Evolutionary conservation across 1,284 basidiomycete genomes (phyloP).

Genomic region (Tilletia walkeri): DNA sequence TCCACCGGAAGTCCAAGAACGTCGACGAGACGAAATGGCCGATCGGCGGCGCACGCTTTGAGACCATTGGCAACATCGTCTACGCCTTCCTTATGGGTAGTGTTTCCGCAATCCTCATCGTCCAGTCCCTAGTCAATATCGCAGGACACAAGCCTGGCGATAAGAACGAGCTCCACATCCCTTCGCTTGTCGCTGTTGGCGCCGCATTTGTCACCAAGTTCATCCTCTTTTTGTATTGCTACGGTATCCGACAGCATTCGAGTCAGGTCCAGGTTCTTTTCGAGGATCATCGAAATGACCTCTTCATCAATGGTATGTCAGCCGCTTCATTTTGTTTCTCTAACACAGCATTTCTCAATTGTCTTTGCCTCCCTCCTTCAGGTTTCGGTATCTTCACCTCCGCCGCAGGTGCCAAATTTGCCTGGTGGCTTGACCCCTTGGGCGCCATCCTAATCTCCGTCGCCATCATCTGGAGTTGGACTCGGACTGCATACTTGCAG

Average conservation of each 20-base stretch:
- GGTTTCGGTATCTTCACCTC: constrained; percentile 78
- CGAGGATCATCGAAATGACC: constrained; percentile 86
- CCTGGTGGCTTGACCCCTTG: constrained; percentile 80
- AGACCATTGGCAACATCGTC: constrained; percentile 68
- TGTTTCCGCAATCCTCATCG: constrained; percentile 79
- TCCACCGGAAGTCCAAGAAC: constrained; percentile 71
- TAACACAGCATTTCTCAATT: no score
- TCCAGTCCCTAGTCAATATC: constrained; percentile 75
- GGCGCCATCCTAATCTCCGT: constrained; percentile 72
- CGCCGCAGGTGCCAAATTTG: constrained; percentile 79
- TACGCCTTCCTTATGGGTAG: constrained; percentile 69
- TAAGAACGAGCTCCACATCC: constrained; percentile 72
- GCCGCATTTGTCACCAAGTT: constrained; percentile 83
- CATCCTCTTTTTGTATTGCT: constrained; percentile 81
- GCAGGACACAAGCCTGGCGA: constrained; percentile 64
- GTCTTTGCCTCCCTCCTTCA: background rate
- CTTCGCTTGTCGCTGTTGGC: constrained; percentile 77
- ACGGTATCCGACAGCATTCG: constrained; percentile 71
- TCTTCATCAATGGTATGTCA: constrained; percentile 67
- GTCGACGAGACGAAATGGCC: constrained; percentile 85
- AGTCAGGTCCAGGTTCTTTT: constrained; percentile 90
- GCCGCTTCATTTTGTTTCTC: constrained; percentile 20
- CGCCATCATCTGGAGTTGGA: constrained; percentile 80
- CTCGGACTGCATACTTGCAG: constrained; percentile 59
- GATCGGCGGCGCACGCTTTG: constrained; percentile 58